Percentiles rank a stretch among this genome's conserved stretches.
Evolutionary conservation across 2,329 filamentous ascomycete species (phyloP).

Genomic region (Emmonsia crescens): DNA sequence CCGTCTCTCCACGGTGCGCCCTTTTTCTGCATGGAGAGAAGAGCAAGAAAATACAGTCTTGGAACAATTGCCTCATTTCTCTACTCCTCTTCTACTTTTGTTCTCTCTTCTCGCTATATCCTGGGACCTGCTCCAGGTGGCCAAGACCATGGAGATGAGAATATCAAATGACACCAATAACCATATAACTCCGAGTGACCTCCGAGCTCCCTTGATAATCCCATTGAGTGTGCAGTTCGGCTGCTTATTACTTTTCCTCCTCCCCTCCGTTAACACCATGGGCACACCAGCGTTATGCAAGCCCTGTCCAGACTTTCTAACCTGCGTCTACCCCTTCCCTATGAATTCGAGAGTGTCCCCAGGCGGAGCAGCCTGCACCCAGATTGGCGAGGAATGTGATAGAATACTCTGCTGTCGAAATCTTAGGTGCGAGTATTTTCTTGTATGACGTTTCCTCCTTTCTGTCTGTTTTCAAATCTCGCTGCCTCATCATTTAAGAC

Average conservation of each 20-base stretch:
- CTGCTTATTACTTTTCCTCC: not conserved
- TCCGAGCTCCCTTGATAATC: not conserved
- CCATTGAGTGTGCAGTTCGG: not conserved
- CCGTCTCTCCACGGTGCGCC: not conserved
- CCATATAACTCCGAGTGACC: not conserved
- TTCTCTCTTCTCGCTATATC: not conserved
- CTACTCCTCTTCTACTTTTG: not conserved
- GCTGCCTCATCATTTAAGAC: not conserved
- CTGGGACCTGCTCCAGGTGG: not conserved
- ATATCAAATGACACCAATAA: not conserved
- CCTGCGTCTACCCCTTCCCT: not conserved
- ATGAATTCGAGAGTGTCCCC: not conserved
- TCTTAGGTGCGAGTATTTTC: conserved; percentile 1
- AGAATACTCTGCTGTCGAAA: not conserved
- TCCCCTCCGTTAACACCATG: not conserved
- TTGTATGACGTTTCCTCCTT: not conserved
- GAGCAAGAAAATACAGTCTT: not conserved
- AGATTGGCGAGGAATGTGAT: not conserved
- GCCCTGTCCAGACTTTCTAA: not conserved
- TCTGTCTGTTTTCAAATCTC: not conserved
- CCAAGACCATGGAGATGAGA: not conserved
- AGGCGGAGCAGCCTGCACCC: not conserved
- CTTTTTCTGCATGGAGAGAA: not conserved
- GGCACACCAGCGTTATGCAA: not conserved
- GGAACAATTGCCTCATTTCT: not conserved